phyloP scores from a whole-genome alignment of 306 rosid species.

The Gastrolobium villosum region DNA sequence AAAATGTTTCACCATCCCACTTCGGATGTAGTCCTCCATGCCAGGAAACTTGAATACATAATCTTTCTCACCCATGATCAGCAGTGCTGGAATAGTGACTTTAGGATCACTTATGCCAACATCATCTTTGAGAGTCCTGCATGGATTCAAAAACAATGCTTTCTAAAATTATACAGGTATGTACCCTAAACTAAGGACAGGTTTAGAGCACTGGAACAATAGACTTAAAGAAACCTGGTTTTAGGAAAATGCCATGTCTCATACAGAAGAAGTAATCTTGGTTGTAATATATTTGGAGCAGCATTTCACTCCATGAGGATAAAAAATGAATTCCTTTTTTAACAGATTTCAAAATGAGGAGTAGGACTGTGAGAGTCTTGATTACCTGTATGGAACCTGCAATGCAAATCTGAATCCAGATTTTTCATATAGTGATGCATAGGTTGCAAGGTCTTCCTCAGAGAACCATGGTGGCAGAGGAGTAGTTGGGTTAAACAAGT shows the following conservation, averaged over 20 bases:
- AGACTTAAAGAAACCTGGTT: not conserved
- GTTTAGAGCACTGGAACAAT: not conserved
- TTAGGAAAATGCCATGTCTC: not conserved
- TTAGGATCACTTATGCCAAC: slow-evolving; percentile 62
- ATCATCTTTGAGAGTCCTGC: slow-evolving; percentile 56
- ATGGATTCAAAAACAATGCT: not conserved
- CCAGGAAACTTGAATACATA: slow-evolving; percentile 60
- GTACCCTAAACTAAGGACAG: not conserved
- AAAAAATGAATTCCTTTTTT: slow-evolving; percentile 1
- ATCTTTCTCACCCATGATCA: slow-evolving; percentile 70
- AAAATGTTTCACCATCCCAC: slow-evolving; percentile 56
- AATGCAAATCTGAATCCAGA: slow-evolving; percentile 66
- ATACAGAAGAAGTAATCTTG: not conserved
- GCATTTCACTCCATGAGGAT: not conserved
- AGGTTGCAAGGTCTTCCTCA: slow-evolving; percentile 62
- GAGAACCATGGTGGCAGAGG: slow-evolving; percentile 72
- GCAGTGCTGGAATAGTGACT: slow-evolving; percentile 56
- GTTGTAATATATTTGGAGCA: not conserved
- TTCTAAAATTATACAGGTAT: not conserved
- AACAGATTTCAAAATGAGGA: not conserved
- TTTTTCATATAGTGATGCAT: slow-evolving; percentile 66
- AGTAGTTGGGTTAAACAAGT: slow-evolving; percentile 62
- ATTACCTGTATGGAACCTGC: slow-evolving; percentile 69
- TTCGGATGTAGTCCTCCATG: slow-evolving; percentile 61
- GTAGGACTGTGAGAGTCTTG: not conserved